Base-by-base conservation (phyloP, 306 rosid species). In the Cicer judaicum region DNA sequence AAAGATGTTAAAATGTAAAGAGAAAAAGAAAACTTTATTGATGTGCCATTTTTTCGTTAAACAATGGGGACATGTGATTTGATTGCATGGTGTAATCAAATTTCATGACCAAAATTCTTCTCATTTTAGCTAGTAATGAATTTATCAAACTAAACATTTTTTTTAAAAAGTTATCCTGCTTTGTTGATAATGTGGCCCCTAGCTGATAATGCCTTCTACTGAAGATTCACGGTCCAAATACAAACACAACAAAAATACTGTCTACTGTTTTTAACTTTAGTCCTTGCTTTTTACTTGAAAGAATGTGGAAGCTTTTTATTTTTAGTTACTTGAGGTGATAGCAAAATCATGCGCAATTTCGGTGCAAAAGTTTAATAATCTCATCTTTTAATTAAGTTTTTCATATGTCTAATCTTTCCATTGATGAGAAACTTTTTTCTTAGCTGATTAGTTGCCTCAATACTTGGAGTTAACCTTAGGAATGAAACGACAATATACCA, bases 141-240 rank as follows among this genome's bases (percentile, higher is more conserved):
- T 36, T 81, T 36, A 36, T 29, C 15, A 52, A 40, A 64, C 53
- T 49, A 16, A 2, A 8, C 56, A 68, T 62, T 54, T 40, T 29
- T 29, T 29, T 29, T 3, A 3, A 0, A 29, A 24, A 29, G 3
- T 29, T 19, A 15, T 74, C 24, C 44, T 40, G 74, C 61, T 73
- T 42, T 57, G 77, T 72, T 72, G 84, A 78, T 77, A 16, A 68
- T 61, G 41, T 44, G 68, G 54, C 76, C 14, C 59, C 29, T n/a
- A 19, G 11, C 48, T 60, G 50, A 66, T 11, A 60, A 29, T 61
- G 50, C 82, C 41, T 40, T 55, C 70, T 73, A 44, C 78, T 73
- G 57, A 70, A 40, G 78, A 81, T 21, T 77, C 83, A 79, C 64
- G 73, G 63, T 64, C 74, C 70, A 47, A 19, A 56, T 29, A 64